These are phyloP conservation scores for Agroathelia rolfsii DNA, from an alignment of 1,284 basidiomycete genomes.

Conservation along the genomic window DNA sequence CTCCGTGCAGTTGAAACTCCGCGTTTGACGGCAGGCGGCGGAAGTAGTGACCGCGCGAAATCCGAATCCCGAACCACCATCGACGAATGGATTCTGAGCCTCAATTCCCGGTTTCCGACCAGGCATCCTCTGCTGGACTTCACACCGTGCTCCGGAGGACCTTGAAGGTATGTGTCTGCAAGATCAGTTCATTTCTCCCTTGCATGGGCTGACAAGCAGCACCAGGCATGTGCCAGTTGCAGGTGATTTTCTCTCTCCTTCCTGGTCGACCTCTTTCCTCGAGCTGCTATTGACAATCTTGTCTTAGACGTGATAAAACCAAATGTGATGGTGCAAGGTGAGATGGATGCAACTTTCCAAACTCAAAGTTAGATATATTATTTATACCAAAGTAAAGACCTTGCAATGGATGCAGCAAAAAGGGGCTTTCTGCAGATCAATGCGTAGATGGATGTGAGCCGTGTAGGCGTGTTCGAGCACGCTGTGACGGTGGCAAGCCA, in stretches of 20 bases:
- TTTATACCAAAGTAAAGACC: slow-evolving; percentile 24
- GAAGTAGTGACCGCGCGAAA: slow-evolving; percentile 16
- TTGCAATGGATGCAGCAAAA: slow-evolving; percentile 44
- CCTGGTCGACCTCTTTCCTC: slow-evolving; percentile 5
- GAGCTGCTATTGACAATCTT: background rate
- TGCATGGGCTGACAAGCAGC: slow-evolving; percentile 11
- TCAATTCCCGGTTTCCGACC: slow-evolving; percentile 40
- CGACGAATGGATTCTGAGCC: slow-evolving; percentile 24
- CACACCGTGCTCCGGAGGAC: slow-evolving; percentile 30
- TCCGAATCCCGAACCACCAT: slow-evolving; percentile 16
- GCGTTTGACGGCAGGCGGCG: slow-evolving; percentile 4
- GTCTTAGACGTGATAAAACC: slow-evolving; percentile 43
- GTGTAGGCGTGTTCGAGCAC: slow-evolving; percentile 41
- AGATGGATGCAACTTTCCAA: slow-evolving; percentile 10
- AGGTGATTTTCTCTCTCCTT: slow-evolving; percentile 26
- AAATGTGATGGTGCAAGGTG: slow-evolving; percentile 47
- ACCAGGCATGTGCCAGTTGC: slow-evolving; percentile 46
- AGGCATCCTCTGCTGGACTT: too few species aligned
- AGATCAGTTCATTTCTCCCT: slow-evolving; percentile 8
- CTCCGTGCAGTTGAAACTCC: slow-evolving; percentile 2
- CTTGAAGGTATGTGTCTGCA: slow-evolving; percentile 32
- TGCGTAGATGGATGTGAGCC: slow-evolving; percentile 45
- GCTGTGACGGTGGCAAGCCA: slow-evolving; percentile 42
- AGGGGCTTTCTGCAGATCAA: slow-evolving; percentile 35
- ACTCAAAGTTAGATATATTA: slow-evolving; percentile 3